Conservation (phyloP, 768 basidiomycete genomes). For the Tricholoma sp. region DNA sequence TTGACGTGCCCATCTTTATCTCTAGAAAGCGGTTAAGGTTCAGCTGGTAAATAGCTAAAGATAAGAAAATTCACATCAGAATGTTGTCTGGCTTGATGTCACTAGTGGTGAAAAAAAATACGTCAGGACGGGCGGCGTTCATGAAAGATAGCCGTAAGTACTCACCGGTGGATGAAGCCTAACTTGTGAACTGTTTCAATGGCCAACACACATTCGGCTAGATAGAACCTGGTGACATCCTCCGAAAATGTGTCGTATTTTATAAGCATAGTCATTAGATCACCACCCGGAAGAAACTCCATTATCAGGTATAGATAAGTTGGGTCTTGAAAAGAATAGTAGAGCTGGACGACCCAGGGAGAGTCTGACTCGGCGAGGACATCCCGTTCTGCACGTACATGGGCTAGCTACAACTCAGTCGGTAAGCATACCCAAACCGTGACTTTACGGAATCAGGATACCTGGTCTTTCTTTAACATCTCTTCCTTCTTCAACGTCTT, state of each 20-base stretch:
- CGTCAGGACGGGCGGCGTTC: not conserved
- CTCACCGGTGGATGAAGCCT: slow-evolving; percentile 94
- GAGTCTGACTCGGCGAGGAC: slow-evolving; percentile 95
- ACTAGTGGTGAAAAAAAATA: slow-evolving; percentile 34
- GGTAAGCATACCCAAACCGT: not conserved
- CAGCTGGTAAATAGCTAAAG: not conserved
- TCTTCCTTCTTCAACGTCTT: slow-evolving; percentile 96
- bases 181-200: slow-evolving; percentile 97
- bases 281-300: slow-evolving; percentile 98
- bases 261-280: slow-evolving; percentile 99
- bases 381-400: slow-evolving; percentile 96
- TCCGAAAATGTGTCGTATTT: slow-evolving; percentile 99
- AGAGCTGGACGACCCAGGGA: slow-evolving; percentile 94
- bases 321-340: slow-evolving; percentile 97
- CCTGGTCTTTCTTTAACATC: slow-evolving; percentile 99
- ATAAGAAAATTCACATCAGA: slow-evolving; percentile 46
- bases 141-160: not conserved
- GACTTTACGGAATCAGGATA: slow-evolving; percentile 21
- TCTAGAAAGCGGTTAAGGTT: slow-evolving; percentile 20
- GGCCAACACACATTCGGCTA: slow-evolving; percentile 96
- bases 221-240: slow-evolving; percentile 96
- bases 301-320: slow-evolving; percentile 93
- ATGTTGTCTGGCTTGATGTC: slow-evolving; percentile 99
- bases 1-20: slow-evolving; percentile 98
- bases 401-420: slow-evolving; percentile 68